Conservation (phyloP, 139 green algal genomes). For the Pleodorina starrii region DNA sequence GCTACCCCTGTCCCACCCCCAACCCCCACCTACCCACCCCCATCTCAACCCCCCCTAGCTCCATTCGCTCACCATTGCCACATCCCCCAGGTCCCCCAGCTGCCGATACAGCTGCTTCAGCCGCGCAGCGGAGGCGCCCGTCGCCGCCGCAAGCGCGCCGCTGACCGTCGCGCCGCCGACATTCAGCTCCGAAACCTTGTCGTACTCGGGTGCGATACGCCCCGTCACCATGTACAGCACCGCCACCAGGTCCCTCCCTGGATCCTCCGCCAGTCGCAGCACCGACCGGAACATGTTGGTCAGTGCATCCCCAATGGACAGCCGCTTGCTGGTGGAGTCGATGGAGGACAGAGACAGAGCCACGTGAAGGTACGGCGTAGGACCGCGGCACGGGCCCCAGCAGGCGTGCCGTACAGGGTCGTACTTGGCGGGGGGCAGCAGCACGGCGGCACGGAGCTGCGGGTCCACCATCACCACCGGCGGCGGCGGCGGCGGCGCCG, state of each 20-base stretch:
- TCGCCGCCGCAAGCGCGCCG: constrained; percentile 63
- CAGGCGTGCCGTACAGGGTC: constrained; percentile 70
- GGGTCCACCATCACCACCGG: too few relatives aligned
- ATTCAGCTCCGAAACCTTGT: constrained; percentile 72
- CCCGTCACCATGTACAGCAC: constrained; percentile 85
- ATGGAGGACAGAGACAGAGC: constrained; percentile 76
- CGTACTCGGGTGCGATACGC: constrained; percentile 82
- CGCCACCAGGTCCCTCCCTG: constrained; percentile 75
- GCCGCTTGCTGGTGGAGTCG: constrained; percentile 81
- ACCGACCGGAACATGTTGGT: constrained; percentile 61
- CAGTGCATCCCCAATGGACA: constrained; percentile 68
- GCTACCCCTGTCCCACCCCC: not conserved
- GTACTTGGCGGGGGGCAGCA: constrained; percentile 54
- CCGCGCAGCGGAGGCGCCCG: constrained; percentile 64
- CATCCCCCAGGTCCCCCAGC: constrained; percentile 88
- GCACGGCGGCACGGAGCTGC: constrained; percentile 2
- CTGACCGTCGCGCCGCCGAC: constrained; percentile 82
- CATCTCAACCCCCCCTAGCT: not conserved
- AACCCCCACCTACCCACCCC: not conserved
- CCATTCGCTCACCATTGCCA: constrained; percentile 66
- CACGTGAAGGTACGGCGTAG: constrained; percentile 87
- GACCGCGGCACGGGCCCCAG: constrained; percentile 61
- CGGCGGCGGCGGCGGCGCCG: too few relatives aligned
- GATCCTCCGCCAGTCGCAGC: constrained; percentile 50
- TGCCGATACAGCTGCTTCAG: constrained; percentile 83